Conservation (phyloP, 2,329 filamentous ascomycete species). For the Graphilbum fragrans region DNA sequence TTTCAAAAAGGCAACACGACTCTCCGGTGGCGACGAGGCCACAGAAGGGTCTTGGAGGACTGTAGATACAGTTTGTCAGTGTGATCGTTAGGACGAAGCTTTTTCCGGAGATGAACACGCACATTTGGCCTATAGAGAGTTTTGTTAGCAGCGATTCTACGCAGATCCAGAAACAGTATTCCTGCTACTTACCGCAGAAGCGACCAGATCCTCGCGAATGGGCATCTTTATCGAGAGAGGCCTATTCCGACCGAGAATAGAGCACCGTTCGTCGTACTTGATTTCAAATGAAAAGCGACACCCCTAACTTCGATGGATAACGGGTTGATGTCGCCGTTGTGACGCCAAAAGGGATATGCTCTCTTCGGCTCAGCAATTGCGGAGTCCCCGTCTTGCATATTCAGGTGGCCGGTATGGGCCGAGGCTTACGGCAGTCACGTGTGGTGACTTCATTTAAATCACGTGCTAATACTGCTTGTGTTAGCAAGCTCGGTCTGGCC, state of each 20-base stretch:
- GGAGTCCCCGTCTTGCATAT: slow-evolving; percentile 2
- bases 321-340: neutral
- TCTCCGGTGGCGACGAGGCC: slow-evolving; percentile 79
- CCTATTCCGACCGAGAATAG: too few relatives aligned
- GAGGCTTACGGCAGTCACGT: slow-evolving; percentile 10
- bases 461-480: slow-evolving; percentile 1
- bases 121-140: slow-evolving; percentile 10
- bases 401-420: slow-evolving; percentile 15
- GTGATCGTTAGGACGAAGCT: slow-evolving; percentile 11
- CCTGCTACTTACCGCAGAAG: slow-evolving; percentile 62
- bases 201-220: slow-evolving; percentile 87
- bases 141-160: neutral
- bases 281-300: too few relatives aligned
- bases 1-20: slow-evolving; percentile 81
- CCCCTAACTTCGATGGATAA: too few relatives aligned
- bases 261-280: too few relatives aligned
- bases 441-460: too few relatives aligned
- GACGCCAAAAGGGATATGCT: neutral
- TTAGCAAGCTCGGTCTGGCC: too few relatives aligned
- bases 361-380: neutral
- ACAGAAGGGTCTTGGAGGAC: slow-evolving; percentile 94
- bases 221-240: slow-evolving; percentile 42
- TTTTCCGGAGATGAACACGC: slow-evolving; percentile 6
- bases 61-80: too few relatives aligned
- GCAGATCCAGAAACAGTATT: neutral